Conservation (phyloP, 768 basidiomycete genomes). For the Cyathus striatus region DNA sequence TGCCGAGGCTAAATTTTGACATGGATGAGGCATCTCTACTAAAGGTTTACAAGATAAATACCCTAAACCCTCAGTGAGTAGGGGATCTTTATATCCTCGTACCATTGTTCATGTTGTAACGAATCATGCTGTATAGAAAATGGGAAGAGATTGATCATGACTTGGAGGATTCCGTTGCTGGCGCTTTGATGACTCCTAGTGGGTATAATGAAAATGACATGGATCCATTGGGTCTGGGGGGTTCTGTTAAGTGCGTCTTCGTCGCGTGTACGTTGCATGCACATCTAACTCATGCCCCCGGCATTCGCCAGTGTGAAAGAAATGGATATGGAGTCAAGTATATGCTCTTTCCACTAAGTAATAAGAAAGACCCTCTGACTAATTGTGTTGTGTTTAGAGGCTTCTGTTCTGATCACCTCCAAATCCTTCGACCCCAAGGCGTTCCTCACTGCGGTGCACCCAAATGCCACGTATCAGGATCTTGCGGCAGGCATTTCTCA, state of each 20-base stretch:
- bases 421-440: conserved; percentile 96
- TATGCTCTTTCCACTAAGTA: conserved; percentile 19
- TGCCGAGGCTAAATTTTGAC: conserved; percentile 63
- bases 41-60: conserved; percentile 83
- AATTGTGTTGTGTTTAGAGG: conserved; percentile 39
- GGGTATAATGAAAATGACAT: conserved; percentile 54
- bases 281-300: background rate
- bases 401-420: conserved; percentile 78
- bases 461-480: conserved; percentile 93
- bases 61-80: conserved; percentile 66
- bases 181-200: conserved; percentile 52
- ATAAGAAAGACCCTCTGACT: background rate
- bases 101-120: conserved; percentile 1
- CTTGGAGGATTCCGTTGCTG: conserved; percentile 69
- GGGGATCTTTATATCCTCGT: background rate
- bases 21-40: conserved; percentile 80
- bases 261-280: background rate
- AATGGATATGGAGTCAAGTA: conserved; percentile 78
- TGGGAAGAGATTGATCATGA: conserved; percentile 94
- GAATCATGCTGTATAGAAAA: conserved; percentile 37
- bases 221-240: conserved; percentile 79
- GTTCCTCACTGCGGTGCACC: conserved; percentile 88
- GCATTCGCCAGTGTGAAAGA: conserved; percentile 47
- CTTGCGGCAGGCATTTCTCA: conserved; percentile 72
- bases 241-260: conserved; percentile 47